These are phyloP conservation scores for Gymnopus androsaceus DNA, from an alignment of 1,284 basidiomycete species.

Conservation along the genomic window DNA sequence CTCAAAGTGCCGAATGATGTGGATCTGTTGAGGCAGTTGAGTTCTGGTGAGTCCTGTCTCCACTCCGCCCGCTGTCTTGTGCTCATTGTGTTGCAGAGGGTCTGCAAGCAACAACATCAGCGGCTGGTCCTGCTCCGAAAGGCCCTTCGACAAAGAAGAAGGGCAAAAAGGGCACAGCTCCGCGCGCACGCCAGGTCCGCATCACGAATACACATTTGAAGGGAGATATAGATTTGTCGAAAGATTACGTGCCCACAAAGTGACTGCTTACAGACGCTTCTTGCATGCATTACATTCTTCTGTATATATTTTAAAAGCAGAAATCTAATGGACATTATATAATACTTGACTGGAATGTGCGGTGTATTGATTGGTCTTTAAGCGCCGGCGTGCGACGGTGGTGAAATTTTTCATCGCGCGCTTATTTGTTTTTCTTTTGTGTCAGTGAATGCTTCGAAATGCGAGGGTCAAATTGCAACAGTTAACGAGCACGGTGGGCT, in stretches of 20 bases:
- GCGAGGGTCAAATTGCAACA: no score
- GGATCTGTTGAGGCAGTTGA: constrained; percentile 75
- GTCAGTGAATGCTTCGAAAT: no score
- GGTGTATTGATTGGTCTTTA: no score
- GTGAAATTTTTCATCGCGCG: no score
- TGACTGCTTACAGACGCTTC: not conserved
- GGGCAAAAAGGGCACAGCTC: constrained; percentile 71
- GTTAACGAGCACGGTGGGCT: no score
- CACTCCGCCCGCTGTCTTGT: constrained; percentile 13
- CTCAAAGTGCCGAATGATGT: constrained; percentile 84
- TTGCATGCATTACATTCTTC: not conserved
- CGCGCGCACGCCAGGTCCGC: constrained; percentile 74
- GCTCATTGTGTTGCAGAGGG: constrained; percentile 52
- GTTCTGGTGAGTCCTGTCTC: constrained; percentile 51
- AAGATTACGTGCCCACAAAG: constrained; percentile 62
- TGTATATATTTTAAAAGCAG: not conserved
- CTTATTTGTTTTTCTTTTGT: no score
- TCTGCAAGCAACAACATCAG: constrained; percentile 70
- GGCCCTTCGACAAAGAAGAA: constrained; percentile 70
- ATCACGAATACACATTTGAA: constrained; percentile 88
- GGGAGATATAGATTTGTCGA: constrained; percentile 80
- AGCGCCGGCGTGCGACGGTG: no score
- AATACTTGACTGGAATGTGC: no score
- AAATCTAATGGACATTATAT: not conserved
- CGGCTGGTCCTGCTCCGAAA: constrained; percentile 54